Conservation (phyloP, 176 grass and related monocot species). For the Triticum urartu region DNA sequence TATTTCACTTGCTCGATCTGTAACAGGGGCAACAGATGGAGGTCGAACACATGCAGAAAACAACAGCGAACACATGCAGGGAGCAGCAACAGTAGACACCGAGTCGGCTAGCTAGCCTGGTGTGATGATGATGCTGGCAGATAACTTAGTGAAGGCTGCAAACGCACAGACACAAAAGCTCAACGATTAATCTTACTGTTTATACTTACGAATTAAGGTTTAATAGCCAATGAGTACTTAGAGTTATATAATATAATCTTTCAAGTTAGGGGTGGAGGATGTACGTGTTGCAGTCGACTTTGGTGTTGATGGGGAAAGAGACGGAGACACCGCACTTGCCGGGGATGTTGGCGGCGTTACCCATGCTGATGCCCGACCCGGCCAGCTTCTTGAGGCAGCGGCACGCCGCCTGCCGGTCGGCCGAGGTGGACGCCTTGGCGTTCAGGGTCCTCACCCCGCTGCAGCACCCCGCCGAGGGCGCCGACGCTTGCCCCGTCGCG, state of each 20-base stretch:
- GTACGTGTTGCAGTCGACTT: constrained; percentile 32
- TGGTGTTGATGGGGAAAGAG: constrained; percentile 28
- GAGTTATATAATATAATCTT: no score
- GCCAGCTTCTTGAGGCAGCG: constrained; percentile 23
- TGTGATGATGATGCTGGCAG: not conserved
- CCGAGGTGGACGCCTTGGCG: constrained; percentile 17
- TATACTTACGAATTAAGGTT: no score
- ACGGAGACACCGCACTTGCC: constrained; percentile 29
- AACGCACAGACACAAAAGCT: not conserved
- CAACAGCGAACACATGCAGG: not conserved
- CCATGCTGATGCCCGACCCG: constrained; percentile 11
- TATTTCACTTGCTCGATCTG: not conserved
- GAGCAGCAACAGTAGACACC: not conserved
- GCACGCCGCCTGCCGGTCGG: constrained; percentile 26
- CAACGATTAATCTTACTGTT: not conserved
- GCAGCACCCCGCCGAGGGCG: constrained; percentile 40
- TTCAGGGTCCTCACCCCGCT: constrained; percentile 30
- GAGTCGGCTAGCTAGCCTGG: not conserved
- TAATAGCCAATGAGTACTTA: no score
- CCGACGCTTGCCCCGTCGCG: not conserved
- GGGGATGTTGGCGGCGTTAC: constrained; percentile 24
- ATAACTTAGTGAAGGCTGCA: not conserved
- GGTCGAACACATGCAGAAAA: not conserved
- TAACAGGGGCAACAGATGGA: not conserved
- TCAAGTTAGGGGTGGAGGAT: not conserved